Evolutionary conservation across 1,284 basidiomycete species (phyloP).

Genomic region (Papiliotrema flavescens): DNA sequence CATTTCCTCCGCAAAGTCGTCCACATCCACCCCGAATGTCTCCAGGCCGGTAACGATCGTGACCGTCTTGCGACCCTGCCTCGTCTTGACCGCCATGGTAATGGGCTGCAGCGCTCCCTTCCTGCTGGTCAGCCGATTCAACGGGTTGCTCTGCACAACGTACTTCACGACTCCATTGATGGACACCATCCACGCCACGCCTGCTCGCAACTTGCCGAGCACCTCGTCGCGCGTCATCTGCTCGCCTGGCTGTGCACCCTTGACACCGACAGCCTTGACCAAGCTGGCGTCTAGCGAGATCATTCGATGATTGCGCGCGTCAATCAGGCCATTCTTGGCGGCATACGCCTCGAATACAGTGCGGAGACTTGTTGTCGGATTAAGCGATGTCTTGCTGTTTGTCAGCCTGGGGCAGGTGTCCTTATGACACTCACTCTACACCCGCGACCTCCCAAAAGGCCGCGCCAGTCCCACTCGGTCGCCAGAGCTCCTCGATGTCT

Average conservation of each 20-base stretch:
- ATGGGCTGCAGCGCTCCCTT: slow-evolving; percentile 72
- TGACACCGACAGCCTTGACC: slow-evolving; percentile 54
- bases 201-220: slow-evolving; percentile 42
- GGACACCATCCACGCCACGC: slow-evolving; percentile 36
- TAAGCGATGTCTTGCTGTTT: slow-evolving; percentile 24
- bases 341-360: slow-evolving; percentile 63
- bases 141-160: slow-evolving; percentile 4
- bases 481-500: slow-evolving; percentile 66
- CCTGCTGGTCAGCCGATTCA: slow-evolving; percentile 47
- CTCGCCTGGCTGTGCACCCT: slow-evolving; percentile 51
- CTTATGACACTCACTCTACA: slow-evolving; percentile 54
- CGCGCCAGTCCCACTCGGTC: slow-evolving; percentile 59
- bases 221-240: slow-evolving; percentile 70
- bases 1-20: slow-evolving; percentile 74
- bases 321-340: slow-evolving; percentile 59
- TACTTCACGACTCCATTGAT: slow-evolving; percentile 39
- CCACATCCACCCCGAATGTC: slow-evolving; percentile 63
- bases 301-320: slow-evolving; percentile 62
- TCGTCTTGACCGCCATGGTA: slow-evolving; percentile 62
- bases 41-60: slow-evolving; percentile 77
- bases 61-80: slow-evolving; percentile 70
- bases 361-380: slow-evolving; percentile 47
- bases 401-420: slow-evolving; percentile 1
- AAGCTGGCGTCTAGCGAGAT: slow-evolving; percentile 65
- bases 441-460: slow-evolving; percentile 60